Evolutionary conservation across 176 grass and related monocot genomes (phyloP), one percentile per base, ranked within the genome.

Genomic region (Rhipidocladum racemiflorum): DNA sequence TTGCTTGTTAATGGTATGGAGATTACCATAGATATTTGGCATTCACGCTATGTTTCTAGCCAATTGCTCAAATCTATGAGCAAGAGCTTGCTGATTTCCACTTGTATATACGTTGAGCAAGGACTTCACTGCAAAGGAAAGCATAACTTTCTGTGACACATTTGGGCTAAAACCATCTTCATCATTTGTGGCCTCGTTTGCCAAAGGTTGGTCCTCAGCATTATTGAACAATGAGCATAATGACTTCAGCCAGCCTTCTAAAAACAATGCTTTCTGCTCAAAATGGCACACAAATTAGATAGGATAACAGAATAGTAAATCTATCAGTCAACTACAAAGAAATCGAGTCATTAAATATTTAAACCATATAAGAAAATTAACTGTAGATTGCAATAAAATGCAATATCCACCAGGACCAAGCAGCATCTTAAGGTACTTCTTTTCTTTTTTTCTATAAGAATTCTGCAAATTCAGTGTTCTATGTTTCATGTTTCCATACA

Each of bases 201-300:
- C 42, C 75, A 85, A 83, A 54, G 88, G 42, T 53, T 86, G 84
- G 76, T 88, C 85, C 56, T 85, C 78, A 13, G 63, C 14, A 71
- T 77, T 85, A 53, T 76, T 70, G 76, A 94, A 89, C 25, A 76
- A 79, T 44, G 86, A 83, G 75, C 84, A 89, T 69, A 94, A 59
- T 54, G 78, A 87, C 68, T 86, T 94, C 42, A 97, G 86, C 95
- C 92, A 97, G 30, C 89, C 90, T 91, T 94, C 90, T 80, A 97
- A 78, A 89, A 94, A 87, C 50, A 74, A 69, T 34, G 92, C 78
- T 91, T 91, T 97, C 95, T 97, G 70, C 42, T 81, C 44, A 67
- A 68, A 63, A 64, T 67, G 25, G 40, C 36, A 67, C 67, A 64
- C 53, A 7, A 64, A 44, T 84, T 80, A 79, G 66, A 55, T 72